phyloP scores from a whole-genome alignment of 441 rosid genomes.

The Dalechampia spathulata region DNA sequence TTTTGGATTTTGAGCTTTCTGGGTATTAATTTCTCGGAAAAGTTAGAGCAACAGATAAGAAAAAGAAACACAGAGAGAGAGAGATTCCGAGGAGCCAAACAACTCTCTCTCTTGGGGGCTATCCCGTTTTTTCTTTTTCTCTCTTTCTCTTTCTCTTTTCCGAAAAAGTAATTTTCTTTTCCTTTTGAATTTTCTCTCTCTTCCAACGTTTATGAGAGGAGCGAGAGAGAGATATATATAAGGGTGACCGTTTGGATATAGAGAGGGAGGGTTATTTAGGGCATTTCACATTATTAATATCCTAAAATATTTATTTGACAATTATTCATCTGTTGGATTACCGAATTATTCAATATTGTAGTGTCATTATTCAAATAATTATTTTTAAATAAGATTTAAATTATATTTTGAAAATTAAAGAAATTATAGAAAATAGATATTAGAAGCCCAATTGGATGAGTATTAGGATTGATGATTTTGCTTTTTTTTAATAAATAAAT shows the following conservation, averaged over 20 bases:
- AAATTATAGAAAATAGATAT: too few relatives aligned
- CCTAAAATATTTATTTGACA: too few relatives aligned
- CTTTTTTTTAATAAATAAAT: too few relatives aligned
- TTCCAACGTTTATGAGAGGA: background rate
- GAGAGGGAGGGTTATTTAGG: background rate
- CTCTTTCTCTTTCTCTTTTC: conserved; percentile 7
- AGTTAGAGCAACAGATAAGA: conserved; percentile 13
- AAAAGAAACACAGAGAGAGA: conserved; percentile 9
- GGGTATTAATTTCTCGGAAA: conserved; percentile 8
- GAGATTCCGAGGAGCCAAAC: conserved; percentile 31
- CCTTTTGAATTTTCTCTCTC: background rate
- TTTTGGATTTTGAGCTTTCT: background rate
- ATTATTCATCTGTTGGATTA: too few relatives aligned
- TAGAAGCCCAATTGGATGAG: too few relatives aligned
- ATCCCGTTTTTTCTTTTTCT: conserved; percentile 29
- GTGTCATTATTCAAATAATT: too few relatives aligned
- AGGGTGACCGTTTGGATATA: background rate
- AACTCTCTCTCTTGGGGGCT: conserved; percentile 19
- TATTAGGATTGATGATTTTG: too few relatives aligned
- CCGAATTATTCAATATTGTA: too few relatives aligned
- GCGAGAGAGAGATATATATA: background rate
- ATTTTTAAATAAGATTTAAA: too few relatives aligned
- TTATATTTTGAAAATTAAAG: too few relatives aligned
- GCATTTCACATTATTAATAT: too few relatives aligned
- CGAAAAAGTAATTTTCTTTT: background rate